Evolutionary conservation across 495 filamentous ascomycete species (phyloP), one percentile per base, ranked within the genome.

Genomic region (Penicillium angulare): DNA sequence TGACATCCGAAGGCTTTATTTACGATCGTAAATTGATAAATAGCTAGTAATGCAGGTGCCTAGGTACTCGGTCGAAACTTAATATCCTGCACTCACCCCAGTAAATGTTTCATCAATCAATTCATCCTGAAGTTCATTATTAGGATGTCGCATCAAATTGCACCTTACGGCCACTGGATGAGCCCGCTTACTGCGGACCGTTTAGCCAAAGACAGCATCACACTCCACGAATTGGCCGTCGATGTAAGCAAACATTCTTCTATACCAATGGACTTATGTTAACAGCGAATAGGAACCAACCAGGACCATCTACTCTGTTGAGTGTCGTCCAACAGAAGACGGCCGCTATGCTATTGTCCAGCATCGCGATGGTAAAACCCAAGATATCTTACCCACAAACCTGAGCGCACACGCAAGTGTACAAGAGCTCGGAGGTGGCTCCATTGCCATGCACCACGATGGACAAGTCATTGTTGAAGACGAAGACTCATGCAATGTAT

Each of bases 131-230:
- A 13, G 12, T 36, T 7, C 8, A n/a, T 20, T 38, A 12, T 16
- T 15, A 8, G 16, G 16, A 38, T 38, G 34, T 15, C 33, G 13
- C 13, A 43, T 35, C 43, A 55, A 17, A 60, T 49, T 41, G 73
- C 59, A 3, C 65, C 72, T 2, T 77, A 76, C 40, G 76, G 76
- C 12, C 67, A 59, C 12, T 79, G 76, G 76, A 54, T 59, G 22
- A 76, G 73, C 43, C 65, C 65, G 10, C 69, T 79, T 35, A 72
- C 67, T 18, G 62, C 60, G 18, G 71, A 76, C 24, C 53, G 57
- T 8, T 52, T 74, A 18, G 60, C 72, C 20, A 64, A 56, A 21
- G 57, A 56, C 29, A 69, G 60, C 39, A 63, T 66, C 9, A 56
- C 57, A 36, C 57, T 66, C 7, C 57, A 66, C 29, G 63, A 66